These are phyloP conservation scores for Malus hybrid DNA, from an alignment of 331 rosid genomes.

Conservation along the genomic window DNA sequence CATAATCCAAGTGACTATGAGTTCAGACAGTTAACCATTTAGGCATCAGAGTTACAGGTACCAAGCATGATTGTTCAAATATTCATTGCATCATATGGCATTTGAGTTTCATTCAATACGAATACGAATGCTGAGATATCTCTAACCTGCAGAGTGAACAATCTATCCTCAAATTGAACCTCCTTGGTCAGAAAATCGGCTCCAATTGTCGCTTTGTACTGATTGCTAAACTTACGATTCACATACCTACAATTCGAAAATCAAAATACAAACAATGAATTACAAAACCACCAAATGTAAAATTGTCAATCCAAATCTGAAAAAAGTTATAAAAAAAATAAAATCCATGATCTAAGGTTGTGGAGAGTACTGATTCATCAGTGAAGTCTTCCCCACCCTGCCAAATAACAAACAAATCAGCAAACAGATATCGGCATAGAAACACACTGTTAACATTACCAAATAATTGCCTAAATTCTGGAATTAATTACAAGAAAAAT, in stretches of 20 bases:
- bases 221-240: constrained; percentile 97
- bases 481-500: neutral
- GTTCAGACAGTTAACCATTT: neutral
- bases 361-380: constrained; percentile 81
- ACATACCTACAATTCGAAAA: constrained; percentile 59
- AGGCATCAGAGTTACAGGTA: neutral
- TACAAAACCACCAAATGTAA: neutral
- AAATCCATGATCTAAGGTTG: constrained; percentile 20
- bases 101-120: neutral
- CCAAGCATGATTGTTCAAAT: neutral
- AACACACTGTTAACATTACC: neutral
- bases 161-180: constrained; percentile 96
- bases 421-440: neutral
- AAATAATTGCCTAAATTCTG: neutral
- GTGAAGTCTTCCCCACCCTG: constrained; percentile 98
- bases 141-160: constrained; percentile 94
- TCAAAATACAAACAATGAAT: constrained; percentile 8
- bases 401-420: constrained; percentile 18
- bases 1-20: neutral
- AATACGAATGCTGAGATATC: neutral
- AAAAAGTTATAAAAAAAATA: neutral
- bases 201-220: constrained; percentile 97
- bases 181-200: constrained; percentile 99
- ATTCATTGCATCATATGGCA: neutral
- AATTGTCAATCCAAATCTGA: constrained; percentile 2